phyloP scores from a whole-genome alignment of 306 rosid genomes.

The Medicago arabica region DNA sequence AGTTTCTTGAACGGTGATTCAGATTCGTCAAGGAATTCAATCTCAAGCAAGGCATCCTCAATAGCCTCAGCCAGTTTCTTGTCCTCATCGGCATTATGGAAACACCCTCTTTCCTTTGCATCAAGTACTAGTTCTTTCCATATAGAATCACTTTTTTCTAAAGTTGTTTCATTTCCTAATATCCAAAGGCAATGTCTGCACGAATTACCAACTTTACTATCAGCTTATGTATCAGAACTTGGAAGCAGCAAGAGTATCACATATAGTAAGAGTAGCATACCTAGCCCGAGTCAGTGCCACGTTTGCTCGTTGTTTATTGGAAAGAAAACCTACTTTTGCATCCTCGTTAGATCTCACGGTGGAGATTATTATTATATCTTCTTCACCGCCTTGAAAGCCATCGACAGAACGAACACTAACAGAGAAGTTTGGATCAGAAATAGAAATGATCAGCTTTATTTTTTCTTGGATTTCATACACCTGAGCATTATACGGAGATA shows the following conservation, averaged over 20 bases:
- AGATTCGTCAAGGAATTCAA: slow-evolving; percentile 37
- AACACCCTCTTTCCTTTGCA: slow-evolving; percentile 53
- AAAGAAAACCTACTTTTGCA: slow-evolving; percentile 64
- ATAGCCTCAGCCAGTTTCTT: slow-evolving; percentile 48
- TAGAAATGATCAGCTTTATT: slow-evolving; percentile 33
- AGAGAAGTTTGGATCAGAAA: slow-evolving; percentile 43
- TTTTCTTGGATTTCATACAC: slow-evolving; percentile 57
- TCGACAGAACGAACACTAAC: slow-evolving; percentile 65
- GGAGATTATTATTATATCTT: slow-evolving; percentile 60
- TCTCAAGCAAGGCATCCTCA: slow-evolving; percentile 37
- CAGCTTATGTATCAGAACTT: background rate
- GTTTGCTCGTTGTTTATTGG: slow-evolving; percentile 58
- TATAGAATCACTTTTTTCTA: slow-evolving; percentile 40
- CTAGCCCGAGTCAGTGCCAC: slow-evolving; percentile 73
- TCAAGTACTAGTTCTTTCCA: slow-evolving; percentile 55
- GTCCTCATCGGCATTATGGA: slow-evolving; percentile 59
- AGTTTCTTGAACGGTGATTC: slow-evolving; percentile 39
- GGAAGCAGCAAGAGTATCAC: background rate
- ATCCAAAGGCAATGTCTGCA: slow-evolving; percentile 62
- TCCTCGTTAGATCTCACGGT: slow-evolving; percentile 52
- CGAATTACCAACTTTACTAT: background rate
- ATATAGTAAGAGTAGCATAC: slow-evolving; percentile 37
- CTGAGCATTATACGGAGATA: slow-evolving; percentile 70
- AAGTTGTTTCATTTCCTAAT: slow-evolving; percentile 60
- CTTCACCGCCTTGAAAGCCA: slow-evolving; percentile 82